Conservation (phyloP, 164 flowering plant species). For the Stephania cephalantha region DNA sequence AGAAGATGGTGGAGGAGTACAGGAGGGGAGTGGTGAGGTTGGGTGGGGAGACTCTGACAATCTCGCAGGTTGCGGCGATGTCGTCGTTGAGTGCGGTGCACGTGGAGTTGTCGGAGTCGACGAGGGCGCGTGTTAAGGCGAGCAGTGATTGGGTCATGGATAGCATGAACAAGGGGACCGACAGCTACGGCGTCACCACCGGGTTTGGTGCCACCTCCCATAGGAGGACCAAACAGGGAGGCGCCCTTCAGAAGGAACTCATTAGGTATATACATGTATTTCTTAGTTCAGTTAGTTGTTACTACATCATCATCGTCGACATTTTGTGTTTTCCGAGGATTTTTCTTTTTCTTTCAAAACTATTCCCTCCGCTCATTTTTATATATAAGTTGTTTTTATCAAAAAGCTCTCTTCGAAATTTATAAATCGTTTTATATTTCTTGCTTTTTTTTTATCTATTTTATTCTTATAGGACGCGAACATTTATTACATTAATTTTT, state of each 20-base stretch:
- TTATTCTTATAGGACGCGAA: no score
- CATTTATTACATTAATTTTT: no score
- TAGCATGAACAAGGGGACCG: slow-evolving; percentile 50
- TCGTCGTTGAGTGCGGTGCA: slow-evolving; percentile 21
- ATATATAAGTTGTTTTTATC: no score
- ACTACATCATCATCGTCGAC: no score
- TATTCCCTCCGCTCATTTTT: no score
- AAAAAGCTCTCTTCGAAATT: no score
- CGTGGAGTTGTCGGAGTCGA: slow-evolving; percentile 48
- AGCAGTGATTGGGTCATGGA: slow-evolving; percentile 69
- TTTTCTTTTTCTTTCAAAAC: no score
- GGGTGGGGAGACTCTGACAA: slow-evolving; percentile 40
- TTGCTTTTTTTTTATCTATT: no score
- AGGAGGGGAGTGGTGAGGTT: slow-evolving; percentile 37
- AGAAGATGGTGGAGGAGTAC: slow-evolving; percentile 47
- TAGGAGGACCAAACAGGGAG: slow-evolving; percentile 52
- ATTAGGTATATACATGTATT: slow-evolving; percentile 30
- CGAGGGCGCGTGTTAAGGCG: slow-evolving; percentile 46
- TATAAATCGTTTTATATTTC: no score
- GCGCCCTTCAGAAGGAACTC: slow-evolving; percentile 58
- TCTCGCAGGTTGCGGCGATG: slow-evolving; percentile 49
- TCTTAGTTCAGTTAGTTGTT: no score
- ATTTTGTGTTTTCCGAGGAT: no score
- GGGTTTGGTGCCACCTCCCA: slow-evolving; percentile 71
- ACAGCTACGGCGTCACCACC: slow-evolving; percentile 60